Evolutionary conservation across 2,329 filamentous ascomycete genomes (phyloP).

Genomic region (Colletotrichum sojae): DNA sequence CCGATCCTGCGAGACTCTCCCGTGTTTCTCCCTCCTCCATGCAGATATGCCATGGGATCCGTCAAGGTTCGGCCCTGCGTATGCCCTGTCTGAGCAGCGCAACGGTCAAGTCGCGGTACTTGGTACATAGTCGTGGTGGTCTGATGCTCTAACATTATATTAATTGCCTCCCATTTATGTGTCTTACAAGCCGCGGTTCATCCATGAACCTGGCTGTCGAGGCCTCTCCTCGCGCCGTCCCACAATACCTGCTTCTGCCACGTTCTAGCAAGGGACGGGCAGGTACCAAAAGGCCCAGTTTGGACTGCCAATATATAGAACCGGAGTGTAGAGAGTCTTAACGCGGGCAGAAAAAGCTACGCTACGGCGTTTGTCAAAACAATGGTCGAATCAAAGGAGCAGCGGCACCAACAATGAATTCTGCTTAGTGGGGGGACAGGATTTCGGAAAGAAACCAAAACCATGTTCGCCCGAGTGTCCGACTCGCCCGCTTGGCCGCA

Average conservation of each 20-base stretch:
- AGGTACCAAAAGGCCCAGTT: neutral
- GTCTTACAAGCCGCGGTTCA: neutral
- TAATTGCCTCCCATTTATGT: neutral
- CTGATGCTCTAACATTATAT: slow-evolving; percentile 3
- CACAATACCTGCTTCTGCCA: slow-evolving; percentile 3
- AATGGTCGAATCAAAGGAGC: slow-evolving; percentile 14
- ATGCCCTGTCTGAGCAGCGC: neutral
- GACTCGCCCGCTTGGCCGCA: neutral
- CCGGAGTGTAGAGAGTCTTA: neutral
- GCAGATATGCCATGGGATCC: slow-evolving; percentile 32
- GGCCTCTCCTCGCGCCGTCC: neutral
- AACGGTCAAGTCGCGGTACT: neutral
- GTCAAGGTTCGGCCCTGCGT: slow-evolving; percentile 32
- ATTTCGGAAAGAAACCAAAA: neutral
- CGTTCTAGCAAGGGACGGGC: slow-evolving; percentile 5
- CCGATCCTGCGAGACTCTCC: slow-evolving; percentile 25
- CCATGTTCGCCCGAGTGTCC: slow-evolving; percentile 6
- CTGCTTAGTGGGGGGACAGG: neutral
- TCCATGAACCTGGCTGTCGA: slow-evolving; percentile 19
- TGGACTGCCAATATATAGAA: neutral
- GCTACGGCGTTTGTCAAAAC: slow-evolving; percentile 16
- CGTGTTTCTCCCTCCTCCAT: slow-evolving; percentile 16
- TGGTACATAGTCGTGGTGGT: neutral
- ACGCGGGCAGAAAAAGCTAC: slow-evolving; percentile 7
- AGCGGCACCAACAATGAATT: neutral